A percentile compares a stretch with the other conserved stretches of the same genome.
phyloP scores from a whole-genome alignment of 345 rosid genomes.

The Populus nigra region DNA sequence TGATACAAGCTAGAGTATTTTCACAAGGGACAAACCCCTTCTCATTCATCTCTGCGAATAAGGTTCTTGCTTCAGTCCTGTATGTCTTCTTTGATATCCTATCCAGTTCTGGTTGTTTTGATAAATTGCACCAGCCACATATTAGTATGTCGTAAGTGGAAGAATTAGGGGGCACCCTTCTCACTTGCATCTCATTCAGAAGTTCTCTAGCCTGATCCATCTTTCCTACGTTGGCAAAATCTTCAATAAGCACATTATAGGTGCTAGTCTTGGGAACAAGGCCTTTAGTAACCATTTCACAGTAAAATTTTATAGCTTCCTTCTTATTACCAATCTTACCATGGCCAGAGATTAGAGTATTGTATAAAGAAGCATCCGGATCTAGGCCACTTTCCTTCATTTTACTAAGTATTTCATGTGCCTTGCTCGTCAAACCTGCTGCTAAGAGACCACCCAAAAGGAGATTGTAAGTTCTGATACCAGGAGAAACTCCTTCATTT shows the following conservation, averaged over 20 bases:
- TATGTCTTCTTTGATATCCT: conserved; percentile 42
- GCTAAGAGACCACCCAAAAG: conserved; percentile 58
- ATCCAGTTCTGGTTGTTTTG: conserved; percentile 49
- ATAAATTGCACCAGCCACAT: conserved; percentile 64
- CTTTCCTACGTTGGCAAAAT: conserved; percentile 60
- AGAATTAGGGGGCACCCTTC: conserved; percentile 57
- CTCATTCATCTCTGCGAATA: conserved; percentile 64
- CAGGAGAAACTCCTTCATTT: conserved; percentile 53
- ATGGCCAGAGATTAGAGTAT: conserved; percentile 62
- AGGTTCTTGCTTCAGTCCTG: conserved; percentile 55
- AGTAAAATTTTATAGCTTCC: conserved; percentile 57
- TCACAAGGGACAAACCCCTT: conserved; percentile 60
- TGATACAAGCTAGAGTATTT: conserved; percentile 54
- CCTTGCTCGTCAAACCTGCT: conserved; percentile 48
- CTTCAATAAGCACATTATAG: conserved; percentile 66
- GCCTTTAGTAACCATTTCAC: conserved; percentile 75
- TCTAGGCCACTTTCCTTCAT: conserved; percentile 60
- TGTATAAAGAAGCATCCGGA: conserved; percentile 63
- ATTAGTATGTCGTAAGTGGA: conserved; percentile 73
- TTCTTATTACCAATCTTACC: conserved; percentile 67
- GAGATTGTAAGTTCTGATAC: conserved; percentile 61
- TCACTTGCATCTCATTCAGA: conserved; percentile 66
- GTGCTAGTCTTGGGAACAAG: conserved; percentile 72
- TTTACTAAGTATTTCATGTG: conserved; percentile 46
- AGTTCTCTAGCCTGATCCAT: conserved; percentile 80